Evolutionary conservation across 768 basidiomycete species (phyloP), one percentile per base, ranked within the genome.

Genomic region (Chalciporus pseudorubinellus): DNA sequence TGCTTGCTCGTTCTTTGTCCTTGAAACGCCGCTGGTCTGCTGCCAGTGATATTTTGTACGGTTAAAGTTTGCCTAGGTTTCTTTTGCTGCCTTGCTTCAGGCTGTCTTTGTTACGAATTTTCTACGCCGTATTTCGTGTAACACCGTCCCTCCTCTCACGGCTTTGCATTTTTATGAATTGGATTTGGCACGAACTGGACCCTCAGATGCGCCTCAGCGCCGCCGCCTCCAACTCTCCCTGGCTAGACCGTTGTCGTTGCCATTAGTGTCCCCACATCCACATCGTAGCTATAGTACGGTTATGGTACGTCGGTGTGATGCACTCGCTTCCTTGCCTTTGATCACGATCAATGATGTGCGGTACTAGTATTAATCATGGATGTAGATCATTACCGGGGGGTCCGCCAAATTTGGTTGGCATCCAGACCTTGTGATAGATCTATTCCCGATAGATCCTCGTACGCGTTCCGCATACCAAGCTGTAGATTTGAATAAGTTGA

Each of bases 381-480:
- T 8, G 29, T 31, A 31, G 29, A 31, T 31, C 29, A 31, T 31
- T 31, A 31, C 29, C 10, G 13, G 7, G 29, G 29, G 8, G 29
- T 11, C 7, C 12, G 12, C 44, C 44, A 14, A 45, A 5, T 6
- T 43, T 1, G 2, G 26, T 19, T 16, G 6, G 22, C 4, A 6
- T 18, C 24, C 40, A 29, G 55, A 60, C 52, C 33, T 6, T 10
- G 38, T n/a, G n/a, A n/a, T 6, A 26, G 26, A 50, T 58, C 42
- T 48, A 28, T 28, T 28, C 26, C 26, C 26, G 26, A 5, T 28
- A 31, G 29, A 11, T 12, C 29, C 51, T 50, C 50, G n/a, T 29
- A 51, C 36, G 51, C 9, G 26, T 34, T 19, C 50, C 46, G 5
- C 48, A 6, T 48, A 52, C 61, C 63, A 64, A 64, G 63, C 63